A percentile compares a stretch with the other conserved stretches of the same genome.
These are phyloP conservation scores for Vanrija pseudolonga DNA, from an alignment of 1,284 basidiomycete species.

Conservation along the genomic window DNA sequence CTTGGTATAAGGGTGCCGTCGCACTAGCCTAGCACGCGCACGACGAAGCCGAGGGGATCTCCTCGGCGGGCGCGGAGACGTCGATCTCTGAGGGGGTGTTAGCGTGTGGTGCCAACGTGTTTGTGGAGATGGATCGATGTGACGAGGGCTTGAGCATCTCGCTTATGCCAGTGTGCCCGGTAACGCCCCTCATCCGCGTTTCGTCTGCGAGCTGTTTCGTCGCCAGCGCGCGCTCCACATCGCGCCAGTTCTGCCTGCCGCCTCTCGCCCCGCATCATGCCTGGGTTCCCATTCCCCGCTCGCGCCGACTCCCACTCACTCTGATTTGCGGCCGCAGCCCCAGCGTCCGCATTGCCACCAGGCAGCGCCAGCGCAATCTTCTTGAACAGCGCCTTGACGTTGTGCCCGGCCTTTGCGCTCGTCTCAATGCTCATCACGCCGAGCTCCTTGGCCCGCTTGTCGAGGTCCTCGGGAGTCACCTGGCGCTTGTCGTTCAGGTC, in stretches of 20 bases:
- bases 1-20: not conserved
- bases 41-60: slow-evolving; percentile 42
- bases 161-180: too few relatives aligned
- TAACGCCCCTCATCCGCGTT: too few relatives aligned
- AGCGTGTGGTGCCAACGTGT: not conserved
- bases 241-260: too few relatives aligned
- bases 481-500: slow-evolving; percentile 66
- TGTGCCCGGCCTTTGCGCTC: slow-evolving; percentile 97
- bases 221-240: too few relatives aligned
- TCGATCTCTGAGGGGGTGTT: slow-evolving; percentile 44
- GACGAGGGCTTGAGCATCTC: not conserved
- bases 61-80: slow-evolving; percentile 39
- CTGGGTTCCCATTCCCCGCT: too few relatives aligned
- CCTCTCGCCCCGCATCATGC: too few relatives aligned
- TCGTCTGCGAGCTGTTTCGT: too few relatives aligned
- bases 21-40: slow-evolving; percentile 44
- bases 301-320: slow-evolving; percentile 31
- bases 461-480: slow-evolving; percentile 98
- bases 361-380: slow-evolving; percentile 98
- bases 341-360: slow-evolving; percentile 80
- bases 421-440: slow-evolving; percentile 99
- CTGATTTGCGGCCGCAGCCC: slow-evolving; percentile 58
- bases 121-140: not conserved
- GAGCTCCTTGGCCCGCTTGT: slow-evolving; percentile 84
- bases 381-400: slow-evolving; percentile 96